Evolutionary conservation across 768 basidiomycete species (phyloP), one percentile per base, ranked within the genome.

Genomic region (Phylloporus arenicola): DNA sequence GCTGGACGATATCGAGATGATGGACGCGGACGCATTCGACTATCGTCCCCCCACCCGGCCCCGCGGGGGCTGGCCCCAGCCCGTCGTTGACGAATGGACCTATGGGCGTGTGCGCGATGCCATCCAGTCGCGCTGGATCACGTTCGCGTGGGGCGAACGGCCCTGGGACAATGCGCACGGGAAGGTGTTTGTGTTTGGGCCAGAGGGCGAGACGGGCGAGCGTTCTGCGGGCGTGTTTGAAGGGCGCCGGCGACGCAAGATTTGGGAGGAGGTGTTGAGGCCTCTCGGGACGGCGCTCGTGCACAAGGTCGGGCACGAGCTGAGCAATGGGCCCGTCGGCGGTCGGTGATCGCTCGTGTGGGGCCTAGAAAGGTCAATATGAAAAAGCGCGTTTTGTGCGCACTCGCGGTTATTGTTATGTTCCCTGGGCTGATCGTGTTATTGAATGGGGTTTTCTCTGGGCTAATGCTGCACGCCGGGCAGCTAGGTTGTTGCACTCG

Each of bases 191-290:
- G 86, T 90, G 17, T 88, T 90, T 56, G 88, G 88, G 4, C 88
- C 88, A 0, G 87, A 89, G 62, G 88, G 87, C 47, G 88, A 90
- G 68, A 80, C 79, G 0, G 88, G 88, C 41, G 86, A 88, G 65
- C 78, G 88, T 42, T 80, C 78, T 13, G 70, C 64, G 48, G 67
- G 71, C 24, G 84, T 88, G 13, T 86, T 90, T 48, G 80, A 81
- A 48, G 81, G 83, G 3, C 68, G 88, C 30, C 67, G 88, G 42
- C 71, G 86, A 53, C 75, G 65, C 45, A 68, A 69, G 47, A 63
- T 78, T 48, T 90, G 88, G 88, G 76, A 74, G 53, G 76, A 81
- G 44, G 80, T 80, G 16, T 66, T 90, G 17, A 81, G 81, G 57
- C 85, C 85, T 22, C 73, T 90, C 0, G 87, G 88, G 8, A 74